phyloP scores from a whole-genome alignment of 176 grass and related monocot genomes.

The Areca catechu region DNA sequence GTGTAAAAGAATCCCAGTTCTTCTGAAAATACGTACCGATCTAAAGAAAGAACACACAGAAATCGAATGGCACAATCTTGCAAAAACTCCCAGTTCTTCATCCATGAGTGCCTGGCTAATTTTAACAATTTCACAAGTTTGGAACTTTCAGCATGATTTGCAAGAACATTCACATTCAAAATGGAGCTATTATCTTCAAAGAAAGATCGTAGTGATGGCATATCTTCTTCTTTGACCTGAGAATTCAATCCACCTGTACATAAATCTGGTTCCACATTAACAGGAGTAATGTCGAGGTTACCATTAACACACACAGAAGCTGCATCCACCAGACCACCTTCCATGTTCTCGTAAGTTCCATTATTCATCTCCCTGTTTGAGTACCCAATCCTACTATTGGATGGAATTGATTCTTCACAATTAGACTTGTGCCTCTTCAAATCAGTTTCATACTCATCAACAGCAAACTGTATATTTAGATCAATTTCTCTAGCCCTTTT shows the following conservation, averaged over 20 bases:
- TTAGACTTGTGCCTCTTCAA: constrained; percentile 55
- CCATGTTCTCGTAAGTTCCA: constrained; percentile 26
- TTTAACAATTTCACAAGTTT: constrained; percentile 68
- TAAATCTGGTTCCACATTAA: constrained; percentile 51
- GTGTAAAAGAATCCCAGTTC: too few relatives aligned
- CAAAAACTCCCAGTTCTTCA: constrained; percentile 95
- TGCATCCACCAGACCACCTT: constrained; percentile 25
- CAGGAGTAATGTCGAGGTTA: constrained; percentile 30
- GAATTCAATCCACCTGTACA: constrained; percentile 26
- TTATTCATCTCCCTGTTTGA: constrained; percentile 30
- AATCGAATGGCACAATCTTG: constrained; percentile 98
- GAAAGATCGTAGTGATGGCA: constrained; percentile 17
- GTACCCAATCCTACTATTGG: constrained; percentile 5
- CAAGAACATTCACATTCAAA: constrained; percentile 24
- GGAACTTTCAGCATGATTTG: constrained; percentile 46
- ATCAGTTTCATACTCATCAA: constrained; percentile 45
- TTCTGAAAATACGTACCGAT: constrained; percentile 57
- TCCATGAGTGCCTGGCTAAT: constrained; percentile 56
- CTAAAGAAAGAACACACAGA: constrained; percentile 92
- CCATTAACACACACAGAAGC: constrained; percentile 12
- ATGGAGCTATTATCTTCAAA: constrained; percentile 18
- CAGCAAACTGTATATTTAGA: constrained; percentile 56
- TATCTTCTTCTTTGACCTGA: constrained; percentile 20
- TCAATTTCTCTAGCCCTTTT: constrained; percentile 59
- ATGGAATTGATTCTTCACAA: constrained; percentile 13